phyloP scores from a whole-genome alignment of 306 rosid species.

The Prunus davidiana region DNA sequence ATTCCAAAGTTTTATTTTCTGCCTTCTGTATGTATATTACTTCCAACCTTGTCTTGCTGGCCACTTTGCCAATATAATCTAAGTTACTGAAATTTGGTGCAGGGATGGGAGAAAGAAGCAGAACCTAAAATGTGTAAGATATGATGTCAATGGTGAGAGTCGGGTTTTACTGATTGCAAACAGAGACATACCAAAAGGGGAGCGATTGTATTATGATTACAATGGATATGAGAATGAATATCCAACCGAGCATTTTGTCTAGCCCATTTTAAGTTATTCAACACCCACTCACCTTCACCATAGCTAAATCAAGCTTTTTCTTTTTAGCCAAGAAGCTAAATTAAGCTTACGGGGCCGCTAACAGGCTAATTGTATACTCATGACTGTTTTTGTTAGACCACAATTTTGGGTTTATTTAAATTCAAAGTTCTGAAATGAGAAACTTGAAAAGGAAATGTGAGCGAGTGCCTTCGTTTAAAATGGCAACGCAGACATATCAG shows the following conservation, averaged over 20 bases:
- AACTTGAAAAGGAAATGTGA: no score
- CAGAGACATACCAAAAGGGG: slow-evolving; percentile 87
- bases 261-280: neutral
- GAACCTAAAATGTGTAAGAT: slow-evolving; percentile 85
- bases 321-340: neutral
- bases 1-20: neutral
- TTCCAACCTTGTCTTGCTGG: no score
- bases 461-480: no score
- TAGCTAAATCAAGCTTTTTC: neutral
- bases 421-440: no score
- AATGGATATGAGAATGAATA: slow-evolving; percentile 87
- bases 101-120: slow-evolving; percentile 93
- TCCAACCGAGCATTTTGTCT: slow-evolving; percentile 88
- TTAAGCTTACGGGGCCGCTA: neutral
- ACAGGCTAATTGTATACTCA: slow-evolving; percentile 11
- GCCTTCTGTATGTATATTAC: neutral
- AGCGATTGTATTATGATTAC: slow-evolving; percentile 90
- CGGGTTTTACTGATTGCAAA: slow-evolving; percentile 79
- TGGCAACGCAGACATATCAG: no score
- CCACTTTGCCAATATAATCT: neutral
- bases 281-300: neutral
- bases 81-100: slow-evolving; percentile 23
- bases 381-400: neutral
- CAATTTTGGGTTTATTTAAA: neutral
- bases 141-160: slow-evolving; percentile 65